Percentiles rank a stretch among this genome's conserved stretches.
Evolutionary conservation across 306 rosid genomes (phyloP).

Genomic region (Corylus avellana): DNA sequence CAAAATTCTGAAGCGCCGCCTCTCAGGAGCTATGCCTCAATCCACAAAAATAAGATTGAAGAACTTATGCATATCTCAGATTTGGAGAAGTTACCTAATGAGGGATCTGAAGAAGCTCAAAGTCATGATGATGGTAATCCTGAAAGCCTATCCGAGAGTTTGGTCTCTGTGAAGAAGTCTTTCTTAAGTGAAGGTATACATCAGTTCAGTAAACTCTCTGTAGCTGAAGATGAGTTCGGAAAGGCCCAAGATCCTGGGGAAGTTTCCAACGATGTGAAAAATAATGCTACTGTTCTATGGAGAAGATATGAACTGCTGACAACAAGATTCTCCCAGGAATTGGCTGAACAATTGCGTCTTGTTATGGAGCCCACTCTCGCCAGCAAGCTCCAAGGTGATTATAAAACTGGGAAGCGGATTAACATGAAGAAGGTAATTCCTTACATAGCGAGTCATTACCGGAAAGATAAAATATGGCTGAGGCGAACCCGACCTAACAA

Average conservation of each 20-base stretch:
- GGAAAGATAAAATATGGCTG: slow-evolving; percentile 91
- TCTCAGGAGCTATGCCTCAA: slow-evolving; percentile 30
- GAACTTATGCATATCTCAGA: slow-evolving; percentile 45
- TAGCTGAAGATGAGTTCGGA: slow-evolving; percentile 64
- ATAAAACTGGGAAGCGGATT: slow-evolving; percentile 87
- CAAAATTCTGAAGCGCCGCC: slow-evolving; percentile 46
- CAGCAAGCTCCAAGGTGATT: slow-evolving; percentile 93
- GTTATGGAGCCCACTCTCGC: slow-evolving; percentile 90
- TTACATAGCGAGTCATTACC: slow-evolving; percentile 77
- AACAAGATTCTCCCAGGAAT: slow-evolving; percentile 75
- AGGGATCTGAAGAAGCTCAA: slow-evolving; percentile 40
- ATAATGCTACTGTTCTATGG: slow-evolving; percentile 63
- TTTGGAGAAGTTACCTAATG: slow-evolving; percentile 40
- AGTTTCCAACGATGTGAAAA: slow-evolving; percentile 39
- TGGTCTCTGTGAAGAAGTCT: slow-evolving; percentile 60
- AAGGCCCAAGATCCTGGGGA: slow-evolving; percentile 51
- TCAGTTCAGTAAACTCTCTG: slow-evolving; percentile 51
- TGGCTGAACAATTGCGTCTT: slow-evolving; percentile 93
- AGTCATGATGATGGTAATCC: slow-evolving; percentile 30
- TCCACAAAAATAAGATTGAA: slow-evolving; percentile 42
- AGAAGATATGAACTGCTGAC: slow-evolving; percentile 71
- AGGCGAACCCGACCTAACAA: slow-evolving; percentile 89
- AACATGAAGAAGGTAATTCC: slow-evolving; percentile 95
- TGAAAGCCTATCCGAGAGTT: slow-evolving; percentile 43
- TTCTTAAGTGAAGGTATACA: slow-evolving; percentile 44